Evolutionary conservation across 2,329 filamentous ascomycete species (phyloP).

Genomic region (Ustilaginoidea virens): DNA sequence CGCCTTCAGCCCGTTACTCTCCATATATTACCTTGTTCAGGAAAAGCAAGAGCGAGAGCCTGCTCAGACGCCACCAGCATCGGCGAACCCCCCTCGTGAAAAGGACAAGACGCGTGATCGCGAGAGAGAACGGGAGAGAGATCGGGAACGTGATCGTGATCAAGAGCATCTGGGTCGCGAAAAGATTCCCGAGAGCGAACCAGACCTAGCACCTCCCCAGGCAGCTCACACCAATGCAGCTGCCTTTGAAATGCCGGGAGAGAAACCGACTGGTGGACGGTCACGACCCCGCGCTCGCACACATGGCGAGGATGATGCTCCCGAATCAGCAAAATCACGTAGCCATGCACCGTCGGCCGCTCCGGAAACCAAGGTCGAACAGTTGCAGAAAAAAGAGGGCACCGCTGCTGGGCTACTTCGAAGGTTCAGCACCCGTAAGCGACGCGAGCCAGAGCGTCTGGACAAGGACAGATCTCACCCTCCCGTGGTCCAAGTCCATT

Average conservation of each 20-base stretch:
- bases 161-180: slow-evolving; percentile 10
- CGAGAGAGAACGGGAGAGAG: slow-evolving; percentile 13
- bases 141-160: slow-evolving; percentile 11
- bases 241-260: slow-evolving; percentile 76
- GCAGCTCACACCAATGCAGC: slow-evolving; percentile 79
- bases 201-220: slow-evolving; percentile 66
- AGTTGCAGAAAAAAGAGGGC: slow-evolving; percentile 66
- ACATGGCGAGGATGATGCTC: slow-evolving; percentile 83
- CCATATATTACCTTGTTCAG: slow-evolving; percentile 88
- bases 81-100: slow-evolving; percentile 20
- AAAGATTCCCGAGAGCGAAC: slow-evolving; percentile 35
- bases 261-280: slow-evolving; percentile 71
- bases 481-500: slow-evolving; percentile 62
- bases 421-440: slow-evolving; percentile 77
- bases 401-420: slow-evolving; percentile 71
- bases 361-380: slow-evolving; percentile 42
- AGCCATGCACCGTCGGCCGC: slow-evolving; percentile 18
- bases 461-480: slow-evolving; percentile 54
- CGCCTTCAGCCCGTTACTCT: slow-evolving; percentile 81
- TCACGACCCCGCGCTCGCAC: slow-evolving; percentile 77
- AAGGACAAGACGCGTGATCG: slow-evolving; percentile 9
- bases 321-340: slow-evolving; percentile 33
- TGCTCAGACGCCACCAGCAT: slow-evolving; percentile 29
- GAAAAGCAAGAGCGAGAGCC: slow-evolving; percentile 82
- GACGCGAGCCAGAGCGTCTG: slow-evolving; percentile 48